Percentiles rank a stretch among this genome's conserved stretches.
Conservation (phyloP, 192 early-diverging fungal species). For the Irineochytrium annulatum region DNA sequence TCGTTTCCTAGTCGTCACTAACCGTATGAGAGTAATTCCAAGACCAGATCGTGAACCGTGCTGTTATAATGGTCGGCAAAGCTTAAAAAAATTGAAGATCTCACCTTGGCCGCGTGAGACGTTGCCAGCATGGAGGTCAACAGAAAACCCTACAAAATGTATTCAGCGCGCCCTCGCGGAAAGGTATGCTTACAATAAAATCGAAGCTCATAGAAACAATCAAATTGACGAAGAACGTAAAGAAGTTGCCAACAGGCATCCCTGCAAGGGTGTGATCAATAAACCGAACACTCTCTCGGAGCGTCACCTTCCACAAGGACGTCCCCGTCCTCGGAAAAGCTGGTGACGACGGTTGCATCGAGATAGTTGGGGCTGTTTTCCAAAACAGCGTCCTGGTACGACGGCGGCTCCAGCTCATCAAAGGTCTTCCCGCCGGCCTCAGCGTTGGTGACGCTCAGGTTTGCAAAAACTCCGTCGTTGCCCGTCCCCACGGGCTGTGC, state of each 20-base stretch:
- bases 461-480: conserved; percentile 48
- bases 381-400: conserved; percentile 73
- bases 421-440: conserved; percentile 17
- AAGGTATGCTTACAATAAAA: conserved; percentile 26
- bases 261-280: conserved; percentile 35
- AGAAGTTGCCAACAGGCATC: conserved; percentile 76
- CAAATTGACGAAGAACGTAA: conserved; percentile 78
- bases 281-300: neutral
- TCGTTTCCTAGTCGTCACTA: neutral
- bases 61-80: neutral
- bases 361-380: conserved; percentile 74
- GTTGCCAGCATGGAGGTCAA: conserved; percentile 86
- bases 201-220: conserved; percentile 51
- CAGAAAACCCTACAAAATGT: conserved; percentile 63
- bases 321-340: conserved; percentile 73
- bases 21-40: conserved; percentile 38
- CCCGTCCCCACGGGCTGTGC: conserved; percentile 3
- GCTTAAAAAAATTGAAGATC: conserved; percentile 40
- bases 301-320: conserved; percentile 70
- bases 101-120: conserved; percentile 79
- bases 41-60: conserved; percentile 32
- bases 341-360: conserved; percentile 71
- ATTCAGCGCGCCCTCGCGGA: too few relatives aligned
- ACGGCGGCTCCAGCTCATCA: conserved; percentile 44
- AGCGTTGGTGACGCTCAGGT: conserved; percentile 27